A percentile compares a stretch with the other conserved stretches of the same genome.
Evolutionary conservation across 2,329 filamentous ascomycete genomes (phyloP).

Genomic region (Chaetomiaceae sp.): DNA sequence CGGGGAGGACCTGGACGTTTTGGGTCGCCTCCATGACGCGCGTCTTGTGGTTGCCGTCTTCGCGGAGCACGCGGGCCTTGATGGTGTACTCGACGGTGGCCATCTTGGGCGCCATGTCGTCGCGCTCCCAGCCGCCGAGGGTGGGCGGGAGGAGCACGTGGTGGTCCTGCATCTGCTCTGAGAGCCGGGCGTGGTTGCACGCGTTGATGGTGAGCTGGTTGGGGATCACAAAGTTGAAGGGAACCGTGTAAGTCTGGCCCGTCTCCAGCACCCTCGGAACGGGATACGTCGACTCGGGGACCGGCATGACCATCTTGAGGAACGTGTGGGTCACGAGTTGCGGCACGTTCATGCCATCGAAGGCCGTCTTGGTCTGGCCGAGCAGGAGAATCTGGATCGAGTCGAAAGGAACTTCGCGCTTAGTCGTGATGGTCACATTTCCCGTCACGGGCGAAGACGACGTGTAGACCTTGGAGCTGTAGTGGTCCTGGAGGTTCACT

Average conservation of each 20-base stretch:
- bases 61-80: slow-evolving; percentile 42
- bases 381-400: slow-evolving; percentile 50
- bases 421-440: slow-evolving; percentile 43
- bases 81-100: slow-evolving; percentile 50
- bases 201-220: slow-evolving; percentile 53
- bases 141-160: slow-evolving; percentile 53
- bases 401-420: slow-evolving; percentile 47
- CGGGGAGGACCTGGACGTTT: slow-evolving; percentile 51
- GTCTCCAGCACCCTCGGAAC: slow-evolving; percentile 44
- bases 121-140: slow-evolving; percentile 48
- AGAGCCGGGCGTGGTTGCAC: slow-evolving; percentile 47
- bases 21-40: slow-evolving; percentile 29
- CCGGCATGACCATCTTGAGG: slow-evolving; percentile 53
- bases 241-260: slow-evolving; percentile 46
- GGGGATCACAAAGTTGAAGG: slow-evolving; percentile 59
- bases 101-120: slow-evolving; percentile 54
- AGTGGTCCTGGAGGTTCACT: slow-evolving; percentile 51
- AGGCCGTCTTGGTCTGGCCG: slow-evolving; percentile 46
- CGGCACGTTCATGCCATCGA: slow-evolving; percentile 49
- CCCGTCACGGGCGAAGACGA: slow-evolving; percentile 50
- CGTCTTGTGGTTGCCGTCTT: slow-evolving; percentile 28
- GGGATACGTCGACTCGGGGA: slow-evolving; percentile 45
- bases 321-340: slow-evolving; percentile 49
- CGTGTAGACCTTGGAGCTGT: slow-evolving; percentile 52
- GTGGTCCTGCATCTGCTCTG: slow-evolving; percentile 45